These are phyloP conservation scores for Sparassis latifolia DNA, from an alignment of 1,284 basidiomycete genomes.

Conservation along the genomic window DNA sequence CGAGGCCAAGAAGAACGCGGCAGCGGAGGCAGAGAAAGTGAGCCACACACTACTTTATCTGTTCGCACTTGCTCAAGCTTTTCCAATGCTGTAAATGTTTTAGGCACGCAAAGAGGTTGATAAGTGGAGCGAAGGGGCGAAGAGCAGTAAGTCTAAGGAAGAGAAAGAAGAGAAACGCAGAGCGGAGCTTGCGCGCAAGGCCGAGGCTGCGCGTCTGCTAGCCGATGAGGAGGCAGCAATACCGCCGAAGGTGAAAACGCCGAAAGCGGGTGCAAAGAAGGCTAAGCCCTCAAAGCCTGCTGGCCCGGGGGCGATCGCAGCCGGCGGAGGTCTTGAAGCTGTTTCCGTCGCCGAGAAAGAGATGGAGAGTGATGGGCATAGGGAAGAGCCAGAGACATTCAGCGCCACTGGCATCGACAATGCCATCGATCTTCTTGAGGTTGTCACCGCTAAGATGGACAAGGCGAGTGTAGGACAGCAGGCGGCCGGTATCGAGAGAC, in stretches of 20 bases:
- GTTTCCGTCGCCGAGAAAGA: slow-evolving; percentile 17
- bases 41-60: slow-evolving; percentile 8
- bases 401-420: slow-evolving; percentile 88
- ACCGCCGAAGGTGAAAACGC: slow-evolving; percentile 58
- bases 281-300: slow-evolving; percentile 49
- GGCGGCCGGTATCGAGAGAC: slow-evolving; percentile 83
- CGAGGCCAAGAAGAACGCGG: slow-evolving; percentile 70
- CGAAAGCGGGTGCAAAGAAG: slow-evolving; percentile 67
- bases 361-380: slow-evolving; percentile 4
- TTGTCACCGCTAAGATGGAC: slow-evolving; percentile 89
- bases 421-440: slow-evolving; percentile 83
- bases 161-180: slow-evolving; percentile 74
- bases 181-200: slow-evolving; percentile 69
- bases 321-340: slow-evolving; percentile 44
- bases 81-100: slow-evolving; percentile 3
- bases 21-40: slow-evolving; percentile 55
- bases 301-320: slow-evolving; percentile 73
- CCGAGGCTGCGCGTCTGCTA: slow-evolving; percentile 67
- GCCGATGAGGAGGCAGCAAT: slow-evolving; percentile 81
- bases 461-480: slow-evolving; percentile 82
- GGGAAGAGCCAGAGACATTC: slow-evolving; percentile 57
- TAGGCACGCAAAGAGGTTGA: slow-evolving; percentile 58
- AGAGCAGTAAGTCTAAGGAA: slow-evolving; percentile 58
- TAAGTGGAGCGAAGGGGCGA: slow-evolving; percentile 70
- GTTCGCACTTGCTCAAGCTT: not conserved